Evolutionary conservation across 2,329 filamentous ascomycete genomes (phyloP).

Genomic region (Periglandula ipomoeae): DNA sequence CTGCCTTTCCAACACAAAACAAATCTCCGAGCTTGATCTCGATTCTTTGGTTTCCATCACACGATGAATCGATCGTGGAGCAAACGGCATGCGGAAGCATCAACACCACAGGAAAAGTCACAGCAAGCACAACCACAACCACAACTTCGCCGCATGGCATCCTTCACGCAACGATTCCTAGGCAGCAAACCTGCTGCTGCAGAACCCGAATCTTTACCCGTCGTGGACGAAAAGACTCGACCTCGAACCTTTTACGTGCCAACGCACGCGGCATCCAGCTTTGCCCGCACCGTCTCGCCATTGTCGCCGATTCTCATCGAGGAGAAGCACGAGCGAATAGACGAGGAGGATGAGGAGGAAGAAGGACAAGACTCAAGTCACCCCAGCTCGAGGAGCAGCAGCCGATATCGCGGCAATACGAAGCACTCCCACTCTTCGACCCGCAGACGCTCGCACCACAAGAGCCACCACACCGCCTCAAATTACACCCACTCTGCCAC

Average conservation of each 20-base stretch:
- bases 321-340: slow-evolving; percentile 6
- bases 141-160: slow-evolving; percentile 6
- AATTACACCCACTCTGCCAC: not conserved
- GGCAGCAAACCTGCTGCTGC: not conserved
- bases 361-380: too few relatives aligned
- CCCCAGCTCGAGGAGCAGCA: not conserved
- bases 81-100: not conserved
- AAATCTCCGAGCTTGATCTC: too few relatives aligned
- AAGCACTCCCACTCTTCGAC: not conserved
- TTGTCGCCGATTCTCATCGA: slow-evolving; percentile 12
- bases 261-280: slow-evolving; percentile 21
- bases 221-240: not conserved
- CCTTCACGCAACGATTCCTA: slow-evolving; percentile 6
- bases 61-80: slow-evolving; percentile 3
- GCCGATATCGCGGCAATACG: not conserved
- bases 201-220: not conserved
- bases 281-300: slow-evolving; percentile 12
- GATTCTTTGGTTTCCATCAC: too few relatives aligned
- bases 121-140: not conserved
- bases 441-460: not conserved
- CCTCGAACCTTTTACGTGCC: slow-evolving; percentile 16
- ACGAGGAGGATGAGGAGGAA: not conserved
- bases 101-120: not conserved
- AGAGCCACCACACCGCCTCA: not conserved
- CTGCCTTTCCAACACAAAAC: too few relatives aligned